Evolutionary conservation across 768 basidiomycete genomes (phyloP), one percentile per base, ranked within the genome.

Genomic region (Rhizopogon vulgaris): DNA sequence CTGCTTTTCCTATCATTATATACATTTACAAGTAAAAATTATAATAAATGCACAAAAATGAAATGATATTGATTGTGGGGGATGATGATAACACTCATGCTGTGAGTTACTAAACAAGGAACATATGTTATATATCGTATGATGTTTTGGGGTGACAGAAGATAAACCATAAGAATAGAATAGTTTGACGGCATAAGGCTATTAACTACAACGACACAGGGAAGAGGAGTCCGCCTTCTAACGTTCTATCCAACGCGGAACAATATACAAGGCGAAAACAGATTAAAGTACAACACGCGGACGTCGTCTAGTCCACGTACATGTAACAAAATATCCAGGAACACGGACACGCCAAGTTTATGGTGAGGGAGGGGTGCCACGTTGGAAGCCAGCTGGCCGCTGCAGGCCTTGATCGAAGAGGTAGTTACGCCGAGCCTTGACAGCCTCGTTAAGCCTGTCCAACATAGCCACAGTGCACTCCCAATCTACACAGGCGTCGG

Each of bases 401-500:
- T 58, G 56, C 7, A 68, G 45, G 27, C 66, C 51, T 36, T 61
- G 54, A 17, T 61, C 58, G n/a, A 69, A 54, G 11, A 64, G 49
- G 54, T 36, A 62, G 45, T 9, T 6, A 6, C 66, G 66, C 10
- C 67, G 69, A 22, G 58, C 60, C 37, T 49, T 55, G 18, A 69
- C 69, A 15, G 67, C 69, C 60, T 76, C 74, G 54, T 92, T 85
- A 46, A 93, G 74, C 52, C 74, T 71, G 62, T 84, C 77, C 46
- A 95, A 79, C 83, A 94, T 88, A 17, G 51, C 58, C 37, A 90
- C 74, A 1, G 93, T 96, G 6, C 76, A 75, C 43, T 82, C 78
- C 90, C 92, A 95, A 66, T 88, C 80, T 42, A 94, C 84, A 62
- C 93, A 96, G 2, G 90, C 94, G 58, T 96, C 93, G 0, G 93